Percentiles rank a stretch among this genome's conserved stretches.
These are phyloP conservation scores for Tagetes erecta DNA, from an alignment of 129 eudicot species.

Conservation along the genomic window DNA sequence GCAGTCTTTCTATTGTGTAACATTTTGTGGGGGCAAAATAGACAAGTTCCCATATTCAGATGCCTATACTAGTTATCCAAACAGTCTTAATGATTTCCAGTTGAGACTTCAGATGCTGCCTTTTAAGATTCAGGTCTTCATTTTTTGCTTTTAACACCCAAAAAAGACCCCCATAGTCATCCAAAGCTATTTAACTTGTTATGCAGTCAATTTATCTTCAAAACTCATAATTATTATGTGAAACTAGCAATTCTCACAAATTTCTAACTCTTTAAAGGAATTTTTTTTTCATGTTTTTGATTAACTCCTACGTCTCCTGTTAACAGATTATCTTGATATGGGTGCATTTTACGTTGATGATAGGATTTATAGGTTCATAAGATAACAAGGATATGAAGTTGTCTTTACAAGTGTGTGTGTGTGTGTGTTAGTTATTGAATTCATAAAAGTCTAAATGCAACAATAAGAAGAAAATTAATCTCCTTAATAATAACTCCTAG, in stretches of 20 bases:
- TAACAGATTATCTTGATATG: conserved; percentile 8
- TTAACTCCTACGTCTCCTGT: not conserved
- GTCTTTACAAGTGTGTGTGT: conserved; percentile 19
- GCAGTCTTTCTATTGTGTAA: not conserved
- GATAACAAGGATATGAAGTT: conserved; percentile 7
- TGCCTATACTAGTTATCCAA: not conserved
- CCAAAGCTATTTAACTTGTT: not conserved
- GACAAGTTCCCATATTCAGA: conserved; percentile 10
- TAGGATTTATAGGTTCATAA: conserved; percentile 7
- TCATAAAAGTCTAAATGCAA: not conserved
- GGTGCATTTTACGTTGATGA: not conserved
- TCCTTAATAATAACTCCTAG: not conserved
- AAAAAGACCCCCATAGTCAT: not conserved
- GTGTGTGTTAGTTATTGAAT: conserved; percentile 6
- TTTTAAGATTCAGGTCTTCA: conserved; percentile 10
- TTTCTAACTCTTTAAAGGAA: conserved; percentile 5
- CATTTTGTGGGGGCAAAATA: conserved; percentile 5
- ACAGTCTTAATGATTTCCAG: conserved; percentile 1
- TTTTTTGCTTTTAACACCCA: conserved; percentile 11
- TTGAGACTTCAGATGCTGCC: not conserved
- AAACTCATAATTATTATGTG: not conserved
- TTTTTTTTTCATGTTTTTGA: not conserved
- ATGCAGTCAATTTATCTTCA: conserved; percentile 7
- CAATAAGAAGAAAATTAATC: conserved; percentile 7
- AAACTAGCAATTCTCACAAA: not conserved